Percentiles rank a stretch among this genome's conserved stretches.
Evolutionary conservation across 2,329 filamentous ascomycete species (phyloP).

Genomic region (Xylariaceae sp.): DNA sequence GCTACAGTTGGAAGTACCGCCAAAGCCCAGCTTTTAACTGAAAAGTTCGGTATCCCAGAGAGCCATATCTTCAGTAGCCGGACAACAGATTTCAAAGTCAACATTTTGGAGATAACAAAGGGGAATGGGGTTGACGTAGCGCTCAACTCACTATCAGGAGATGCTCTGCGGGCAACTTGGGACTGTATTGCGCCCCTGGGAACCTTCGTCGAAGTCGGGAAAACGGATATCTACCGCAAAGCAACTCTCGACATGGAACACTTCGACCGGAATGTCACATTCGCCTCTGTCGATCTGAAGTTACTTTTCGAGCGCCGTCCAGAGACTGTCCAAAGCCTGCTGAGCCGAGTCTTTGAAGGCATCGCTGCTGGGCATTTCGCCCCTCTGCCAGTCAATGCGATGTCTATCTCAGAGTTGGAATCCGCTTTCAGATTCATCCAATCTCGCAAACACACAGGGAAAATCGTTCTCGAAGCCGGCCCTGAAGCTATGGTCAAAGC

Average conservation of each 20-base stretch:
- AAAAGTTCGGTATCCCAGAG: conserved; percentile 28
- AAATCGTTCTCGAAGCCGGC: conserved; percentile 31
- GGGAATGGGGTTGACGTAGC: conserved; percentile 23
- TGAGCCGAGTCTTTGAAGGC: conserved; percentile 2
- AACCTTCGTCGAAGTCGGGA: conserved; percentile 33
- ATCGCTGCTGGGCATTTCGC: conserved; percentile 5
- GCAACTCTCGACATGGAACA: conserved; percentile 34
- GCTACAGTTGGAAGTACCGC: conserved; percentile 27
- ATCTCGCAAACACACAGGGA: conserved; percentile 39
- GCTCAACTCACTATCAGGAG: conserved; percentile 23
- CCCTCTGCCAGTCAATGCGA: conserved; percentile 11
- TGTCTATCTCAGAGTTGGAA: conserved; percentile 27
- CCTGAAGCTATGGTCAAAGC: conserved; percentile 18
- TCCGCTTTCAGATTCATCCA: conserved; percentile 40
- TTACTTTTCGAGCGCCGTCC: conserved; percentile 1
- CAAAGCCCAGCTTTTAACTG: conserved; percentile 28
- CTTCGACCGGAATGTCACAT: conserved; percentile 28
- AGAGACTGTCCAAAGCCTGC: conserved; percentile 8
- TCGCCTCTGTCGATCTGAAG: conserved; percentile 13
- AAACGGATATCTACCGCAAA: conserved; percentile 32
- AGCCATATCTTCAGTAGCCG: conserved; percentile 30
- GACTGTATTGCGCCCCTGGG: conserved; percentile 34
- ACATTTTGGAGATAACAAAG: conserved; percentile 22
- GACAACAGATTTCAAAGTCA: conserved; percentile 23
- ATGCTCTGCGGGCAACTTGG: conserved; percentile 28